Evolutionary conservation across 176 grass and related monocot genomes (phyloP).

Genomic region (Triticum aestivum): IWGSC_CS_RefSeq_v2.1 NC_057808.1:520102661-520103160

Average conservation of each 20-base stretch:
- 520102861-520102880: neutral
- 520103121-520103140: neutral
- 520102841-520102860: neutral
- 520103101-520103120: neutral
- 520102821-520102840: neutral
- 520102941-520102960: neutral
- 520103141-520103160: neutral
- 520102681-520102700: neutral
- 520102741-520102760: neutral
- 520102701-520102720: neutral
- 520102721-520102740: neutral
- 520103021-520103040: neutral
- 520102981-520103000: neutral
- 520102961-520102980: neutral
- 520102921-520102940: neutral
- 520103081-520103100: neutral
- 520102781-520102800: neutral
- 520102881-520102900: neutral
- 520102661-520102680: neutral
- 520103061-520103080: neutral
- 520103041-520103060: neutral
- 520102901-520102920: neutral
- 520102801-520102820: neutral
- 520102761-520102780: neutral
- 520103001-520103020: neutral